Conservation (phyloP, 441 rosid species). For the Gossypium gossypioides region DNA sequence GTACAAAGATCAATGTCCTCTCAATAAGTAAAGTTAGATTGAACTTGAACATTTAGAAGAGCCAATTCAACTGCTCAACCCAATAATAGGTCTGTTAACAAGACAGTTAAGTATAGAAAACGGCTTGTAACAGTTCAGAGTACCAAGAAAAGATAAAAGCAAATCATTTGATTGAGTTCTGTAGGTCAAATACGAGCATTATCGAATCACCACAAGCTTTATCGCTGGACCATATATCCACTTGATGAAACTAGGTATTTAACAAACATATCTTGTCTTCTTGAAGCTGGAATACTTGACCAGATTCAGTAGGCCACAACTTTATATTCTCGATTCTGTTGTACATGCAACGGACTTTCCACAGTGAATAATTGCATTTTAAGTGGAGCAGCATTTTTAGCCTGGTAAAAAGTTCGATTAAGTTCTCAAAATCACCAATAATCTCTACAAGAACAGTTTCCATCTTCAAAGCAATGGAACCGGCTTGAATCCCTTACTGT, state of each 20-base stretch:
- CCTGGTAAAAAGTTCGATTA: not conserved
- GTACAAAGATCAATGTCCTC: not conserved
- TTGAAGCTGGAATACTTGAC: not conserved
- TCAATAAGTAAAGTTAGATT: not conserved
- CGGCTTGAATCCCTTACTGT: slow-evolving; percentile 46
- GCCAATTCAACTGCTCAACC: not conserved
- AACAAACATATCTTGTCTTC: not conserved
- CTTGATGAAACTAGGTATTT: not conserved
- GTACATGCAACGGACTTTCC: not conserved
- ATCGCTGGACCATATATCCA: not conserved
- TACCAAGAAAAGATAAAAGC: not conserved
- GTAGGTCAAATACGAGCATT: not conserved
- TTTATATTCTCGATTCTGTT: not conserved
- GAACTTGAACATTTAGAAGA: not conserved
- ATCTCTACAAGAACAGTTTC: slow-evolving; percentile 53
- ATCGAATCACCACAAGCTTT: not conserved
- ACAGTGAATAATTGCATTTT: not conserved
- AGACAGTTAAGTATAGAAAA: not conserved
- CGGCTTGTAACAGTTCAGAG: not conserved
- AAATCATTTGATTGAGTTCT: not conserved
- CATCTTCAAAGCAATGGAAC: slow-evolving; percentile 55
- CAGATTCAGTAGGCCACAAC: not conserved
- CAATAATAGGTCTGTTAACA: not conserved
- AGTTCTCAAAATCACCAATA: slow-evolving; percentile 39
- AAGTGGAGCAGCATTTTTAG: not conserved